A percentile compares a stretch with the other conserved stretches of the same genome.
Evolutionary conservation across 2,329 filamentous ascomycete species (phyloP).

Genomic region (Pseudodiploospora longispora): DNA sequence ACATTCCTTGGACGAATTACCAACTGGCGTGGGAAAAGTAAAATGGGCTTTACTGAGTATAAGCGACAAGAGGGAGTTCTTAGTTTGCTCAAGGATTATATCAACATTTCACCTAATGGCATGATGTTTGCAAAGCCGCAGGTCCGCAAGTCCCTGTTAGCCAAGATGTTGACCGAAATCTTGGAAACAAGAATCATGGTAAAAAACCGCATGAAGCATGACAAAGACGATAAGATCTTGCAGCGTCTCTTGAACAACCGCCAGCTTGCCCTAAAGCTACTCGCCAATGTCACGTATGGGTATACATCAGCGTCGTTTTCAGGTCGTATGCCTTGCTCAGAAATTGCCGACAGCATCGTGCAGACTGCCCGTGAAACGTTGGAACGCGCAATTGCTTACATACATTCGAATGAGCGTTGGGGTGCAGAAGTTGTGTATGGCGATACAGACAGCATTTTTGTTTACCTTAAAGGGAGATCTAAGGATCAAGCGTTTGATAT

Average conservation of each 20-base stretch:
- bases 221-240: conserved; percentile 78
- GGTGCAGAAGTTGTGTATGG: conserved; percentile 95
- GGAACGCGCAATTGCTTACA: conserved; percentile 85
- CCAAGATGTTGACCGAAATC: conserved; percentile 95
- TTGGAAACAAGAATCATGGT: conserved; percentile 96
- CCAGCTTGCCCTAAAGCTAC: conserved; percentile 86
- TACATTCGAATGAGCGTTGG: conserved; percentile 83
- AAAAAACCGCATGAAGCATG: conserved; percentile 90
- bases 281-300: conserved; percentile 98
- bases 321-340: conserved; percentile 93
- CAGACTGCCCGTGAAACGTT: conserved; percentile 92
- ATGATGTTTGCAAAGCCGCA: conserved; percentile 88
- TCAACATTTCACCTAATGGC: conserved; percentile 91
- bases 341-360: conserved; percentile 97
- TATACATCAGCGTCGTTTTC: conserved; percentile 97
- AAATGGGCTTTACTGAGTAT: conserved; percentile 92
- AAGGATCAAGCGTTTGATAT: conserved; percentile 85
- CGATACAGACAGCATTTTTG: conserved; percentile 91
- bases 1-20: conserved; percentile 84
- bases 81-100: conserved; percentile 69
- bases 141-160: conserved; percentile 81
- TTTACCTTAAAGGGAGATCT: conserved; percentile 80
- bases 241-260: conserved; percentile 88
- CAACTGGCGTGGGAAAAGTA: conserved; percentile 82
- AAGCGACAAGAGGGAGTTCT: conserved; percentile 67